Evolutionary conservation across 768 basidiomycete species (phyloP).

Genomic region (Lyophyllum atratum): DNA sequence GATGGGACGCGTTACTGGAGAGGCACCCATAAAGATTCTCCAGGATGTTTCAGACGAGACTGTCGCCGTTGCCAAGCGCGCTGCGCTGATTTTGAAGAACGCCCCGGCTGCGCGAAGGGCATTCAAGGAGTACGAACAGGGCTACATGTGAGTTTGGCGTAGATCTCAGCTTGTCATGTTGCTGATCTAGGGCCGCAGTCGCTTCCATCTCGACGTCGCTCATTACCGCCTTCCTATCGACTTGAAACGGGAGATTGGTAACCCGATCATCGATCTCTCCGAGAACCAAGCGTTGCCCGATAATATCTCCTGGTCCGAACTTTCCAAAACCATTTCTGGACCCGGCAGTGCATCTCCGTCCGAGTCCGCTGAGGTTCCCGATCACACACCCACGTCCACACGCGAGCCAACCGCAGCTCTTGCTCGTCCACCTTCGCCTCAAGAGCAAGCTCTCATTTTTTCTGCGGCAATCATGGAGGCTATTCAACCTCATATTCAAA

Average conservation of each 20-base stretch:
- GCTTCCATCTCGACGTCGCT: constrained; percentile 9
- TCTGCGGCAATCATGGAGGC: background rate
- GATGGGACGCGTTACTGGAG: constrained; percentile 4
- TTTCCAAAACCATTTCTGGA: background rate
- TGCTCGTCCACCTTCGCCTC: background rate
- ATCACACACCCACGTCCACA: background rate
- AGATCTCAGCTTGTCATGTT: background rate
- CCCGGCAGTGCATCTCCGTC: too few species aligned
- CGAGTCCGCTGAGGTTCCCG: background rate
- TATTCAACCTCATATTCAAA: background rate
- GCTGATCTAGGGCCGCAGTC: background rate
- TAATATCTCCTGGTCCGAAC: background rate
- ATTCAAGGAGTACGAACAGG: constrained; percentile 11
- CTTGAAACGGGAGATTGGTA: background rate
- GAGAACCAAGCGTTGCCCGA: background rate
- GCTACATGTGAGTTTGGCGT: constrained; percentile 3
- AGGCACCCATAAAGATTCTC: constrained; percentile 6
- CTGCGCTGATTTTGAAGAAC: constrained; percentile 1
- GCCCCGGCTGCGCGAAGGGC: constrained; percentile 5
- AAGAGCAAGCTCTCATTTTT: background rate
- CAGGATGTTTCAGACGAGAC: constrained; percentile 12
- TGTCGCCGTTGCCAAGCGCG: constrained; percentile 5
- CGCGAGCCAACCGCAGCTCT: too few species aligned
- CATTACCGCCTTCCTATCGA: constrained; percentile 6
- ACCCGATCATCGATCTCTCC: background rate